Conservation (phyloP, 2,329 filamentous ascomycete species). For the Aulographum hederae region DNA sequence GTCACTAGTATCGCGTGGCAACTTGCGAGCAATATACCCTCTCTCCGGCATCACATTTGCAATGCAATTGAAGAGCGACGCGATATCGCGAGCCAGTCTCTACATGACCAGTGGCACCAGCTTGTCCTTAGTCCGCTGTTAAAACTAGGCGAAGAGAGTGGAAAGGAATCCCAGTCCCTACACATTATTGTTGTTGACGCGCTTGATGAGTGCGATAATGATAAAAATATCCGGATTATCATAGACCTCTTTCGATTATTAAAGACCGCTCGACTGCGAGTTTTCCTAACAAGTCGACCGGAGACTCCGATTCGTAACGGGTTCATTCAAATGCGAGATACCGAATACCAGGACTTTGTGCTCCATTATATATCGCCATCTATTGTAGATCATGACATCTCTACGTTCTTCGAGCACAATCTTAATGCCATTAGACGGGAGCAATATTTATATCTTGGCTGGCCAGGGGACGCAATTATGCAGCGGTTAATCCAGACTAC, state of each 20-base stretch:
- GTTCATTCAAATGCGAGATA: slow-evolving; percentile 14
- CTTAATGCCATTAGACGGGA: slow-evolving; percentile 12
- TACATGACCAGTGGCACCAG: slow-evolving; percentile 22
- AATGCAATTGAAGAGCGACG: slow-evolving; percentile 8
- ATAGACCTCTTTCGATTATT: slow-evolving; percentile 15
- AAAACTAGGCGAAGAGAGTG: not conserved
- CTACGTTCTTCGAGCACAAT: slow-evolving; percentile 13
- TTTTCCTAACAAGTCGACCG: slow-evolving; percentile 26
- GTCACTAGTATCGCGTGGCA: slow-evolving; percentile 4
- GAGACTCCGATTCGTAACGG: slow-evolving; percentile 20
- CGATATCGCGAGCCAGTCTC: slow-evolving; percentile 10
- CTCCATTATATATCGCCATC: slow-evolving; percentile 18
- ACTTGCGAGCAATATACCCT: slow-evolving; percentile 1
- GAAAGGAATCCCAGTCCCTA: not conserved
- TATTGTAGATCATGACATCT: slow-evolving; percentile 20
- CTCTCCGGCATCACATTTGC: not conserved
- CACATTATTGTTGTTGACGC: slow-evolving; percentile 15
- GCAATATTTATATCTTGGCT: slow-evolving; percentile 8
- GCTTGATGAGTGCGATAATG: slow-evolving; percentile 17
- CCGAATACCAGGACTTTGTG: slow-evolving; percentile 12
- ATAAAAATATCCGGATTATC: slow-evolving; percentile 14
- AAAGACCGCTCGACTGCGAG: slow-evolving; percentile 9
- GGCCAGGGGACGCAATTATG: slow-evolving; percentile 13
- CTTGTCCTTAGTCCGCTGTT: slow-evolving; percentile 20
- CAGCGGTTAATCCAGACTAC: slow-evolving; percentile 12